These are phyloP conservation scores for Myriosclerotinia curreyana DNA, from an alignment of 2,329 filamentous ascomycete species.

Conservation along the genomic window DNA sequence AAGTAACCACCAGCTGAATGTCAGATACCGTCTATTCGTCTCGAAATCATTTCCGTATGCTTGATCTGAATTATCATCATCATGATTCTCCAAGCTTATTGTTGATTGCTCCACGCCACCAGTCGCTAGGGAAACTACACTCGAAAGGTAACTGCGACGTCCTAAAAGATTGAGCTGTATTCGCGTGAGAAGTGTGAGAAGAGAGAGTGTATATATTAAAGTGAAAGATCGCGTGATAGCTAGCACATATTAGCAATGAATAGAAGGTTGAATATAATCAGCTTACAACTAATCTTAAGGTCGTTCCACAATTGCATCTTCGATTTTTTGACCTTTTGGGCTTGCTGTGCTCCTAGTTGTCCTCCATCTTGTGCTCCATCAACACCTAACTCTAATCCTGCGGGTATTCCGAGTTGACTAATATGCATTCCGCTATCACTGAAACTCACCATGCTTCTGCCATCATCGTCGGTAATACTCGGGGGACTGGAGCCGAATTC, in stretches of 20 bases:
- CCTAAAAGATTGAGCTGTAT: conserved; percentile 97
- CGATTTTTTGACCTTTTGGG: conserved; percentile 62
- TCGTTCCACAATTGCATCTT: conserved; percentile 98
- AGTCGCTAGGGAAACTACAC: conserved; percentile 85
- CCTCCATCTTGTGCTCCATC: conserved; percentile 43
- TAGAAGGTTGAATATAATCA: conserved; percentile 24
- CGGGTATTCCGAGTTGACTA: conserved; percentile 66
- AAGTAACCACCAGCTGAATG: conserved; percentile 97
- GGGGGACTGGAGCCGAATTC: conserved; percentile 46
- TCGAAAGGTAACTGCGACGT: conserved; percentile 90
- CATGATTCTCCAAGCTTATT: conserved; percentile 89
- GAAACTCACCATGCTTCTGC: conserved; percentile 69
- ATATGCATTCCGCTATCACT: conserved; percentile 82
- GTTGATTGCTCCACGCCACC: conserved; percentile 66
- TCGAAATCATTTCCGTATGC: conserved; percentile 91
- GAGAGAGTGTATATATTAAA: conserved; percentile 82
- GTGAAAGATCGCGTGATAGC: conserved; percentile 90
- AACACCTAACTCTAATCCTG: conserved; percentile 45
- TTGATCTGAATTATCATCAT: conserved; percentile 80
- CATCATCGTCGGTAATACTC: conserved; percentile 79
- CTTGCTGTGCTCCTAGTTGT: conserved; percentile 44
- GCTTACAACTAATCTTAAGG: conserved; percentile 87
- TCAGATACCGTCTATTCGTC: conserved; percentile 90
- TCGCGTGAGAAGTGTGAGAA: conserved; percentile 87
- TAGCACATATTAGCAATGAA: conserved; percentile 41